Conservation (phyloP, 169 alveolate genomes). For the Plasmodium gaboni region DNA sequence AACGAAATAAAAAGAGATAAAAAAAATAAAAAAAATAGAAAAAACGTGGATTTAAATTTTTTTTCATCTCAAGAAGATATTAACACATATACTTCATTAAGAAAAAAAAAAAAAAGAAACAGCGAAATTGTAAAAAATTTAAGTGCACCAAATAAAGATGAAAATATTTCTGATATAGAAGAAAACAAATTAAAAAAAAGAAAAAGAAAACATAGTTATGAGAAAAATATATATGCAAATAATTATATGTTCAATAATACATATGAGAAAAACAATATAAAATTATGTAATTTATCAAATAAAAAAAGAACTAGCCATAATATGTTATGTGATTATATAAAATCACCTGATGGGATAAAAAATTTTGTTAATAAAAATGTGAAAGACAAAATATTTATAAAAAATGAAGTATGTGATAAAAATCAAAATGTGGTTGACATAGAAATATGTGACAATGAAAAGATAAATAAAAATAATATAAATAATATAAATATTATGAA, state of each 20-base stretch:
- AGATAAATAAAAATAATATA: not conserved
- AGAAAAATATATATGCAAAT: not conserved
- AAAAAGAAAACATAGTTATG: not conserved
- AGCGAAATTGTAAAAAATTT: not conserved
- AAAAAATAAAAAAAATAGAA: not conserved
- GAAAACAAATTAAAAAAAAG: not conserved
- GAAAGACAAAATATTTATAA: not conserved
- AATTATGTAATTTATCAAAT: not conserved
- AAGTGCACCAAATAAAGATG: not conserved
- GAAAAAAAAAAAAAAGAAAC: constrained; percentile 1
- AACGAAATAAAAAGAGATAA: not conserved
- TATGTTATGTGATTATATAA: not conserved
- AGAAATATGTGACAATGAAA: not conserved
- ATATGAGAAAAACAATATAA: not conserved
- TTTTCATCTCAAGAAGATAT: no score
- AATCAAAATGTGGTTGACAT: not conserved
- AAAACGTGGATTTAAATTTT: not conserved
- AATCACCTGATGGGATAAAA: not conserved
- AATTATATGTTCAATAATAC: not conserved
- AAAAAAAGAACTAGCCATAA: not conserved
- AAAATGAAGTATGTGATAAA: not conserved
- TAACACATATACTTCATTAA: not conserved
- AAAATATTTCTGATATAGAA: not conserved
- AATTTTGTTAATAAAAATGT: not conserved
- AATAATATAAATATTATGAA: not conserved